Evolutionary conservation across 129 eudicot species (phyloP).

Genomic region (Saposhnikovia divaricata): DNA sequence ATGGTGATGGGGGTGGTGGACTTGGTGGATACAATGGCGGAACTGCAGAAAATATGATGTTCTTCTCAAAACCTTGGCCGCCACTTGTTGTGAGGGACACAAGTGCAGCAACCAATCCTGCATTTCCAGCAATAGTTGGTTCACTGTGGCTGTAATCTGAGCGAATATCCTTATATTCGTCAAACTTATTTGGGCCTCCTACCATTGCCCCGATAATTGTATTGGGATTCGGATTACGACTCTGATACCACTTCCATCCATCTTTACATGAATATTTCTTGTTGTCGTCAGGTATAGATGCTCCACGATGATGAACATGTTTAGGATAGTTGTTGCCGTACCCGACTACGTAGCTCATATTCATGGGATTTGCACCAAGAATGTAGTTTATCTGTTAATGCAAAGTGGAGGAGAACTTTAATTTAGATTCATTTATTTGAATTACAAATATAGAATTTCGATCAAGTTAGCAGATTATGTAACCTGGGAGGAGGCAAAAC

Average conservation of each 20-base stretch:
- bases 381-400: constrained; percentile 59
- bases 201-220: constrained; percentile 78
- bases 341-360: constrained; percentile 91
- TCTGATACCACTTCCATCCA: constrained; percentile 53
- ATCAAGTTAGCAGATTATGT: not conserved
- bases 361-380: constrained; percentile 67
- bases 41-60: constrained; percentile 65
- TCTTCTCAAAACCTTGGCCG: constrained; percentile 51
- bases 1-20: constrained; percentile 93
- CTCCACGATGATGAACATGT: constrained; percentile 85
- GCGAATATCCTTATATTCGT: constrained; percentile 48
- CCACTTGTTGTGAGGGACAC: constrained; percentile 56
- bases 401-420: not conserved
- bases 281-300: constrained; percentile 62
- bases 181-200: constrained; percentile 78
- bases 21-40: constrained; percentile 51
- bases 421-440: not conserved
- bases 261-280: constrained; percentile 48
- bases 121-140: constrained; percentile 85
- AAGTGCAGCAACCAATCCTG: constrained; percentile 75
- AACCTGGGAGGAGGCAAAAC: constrained; percentile 82
- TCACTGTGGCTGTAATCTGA: constrained; percentile 52
- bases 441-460: not conserved
- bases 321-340: constrained; percentile 56
- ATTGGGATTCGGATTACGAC: constrained; percentile 54